Evolutionary conservation across 2,329 filamentous ascomycete species (phyloP).

Genomic region (Chaetomiaceae sp.): DNA sequence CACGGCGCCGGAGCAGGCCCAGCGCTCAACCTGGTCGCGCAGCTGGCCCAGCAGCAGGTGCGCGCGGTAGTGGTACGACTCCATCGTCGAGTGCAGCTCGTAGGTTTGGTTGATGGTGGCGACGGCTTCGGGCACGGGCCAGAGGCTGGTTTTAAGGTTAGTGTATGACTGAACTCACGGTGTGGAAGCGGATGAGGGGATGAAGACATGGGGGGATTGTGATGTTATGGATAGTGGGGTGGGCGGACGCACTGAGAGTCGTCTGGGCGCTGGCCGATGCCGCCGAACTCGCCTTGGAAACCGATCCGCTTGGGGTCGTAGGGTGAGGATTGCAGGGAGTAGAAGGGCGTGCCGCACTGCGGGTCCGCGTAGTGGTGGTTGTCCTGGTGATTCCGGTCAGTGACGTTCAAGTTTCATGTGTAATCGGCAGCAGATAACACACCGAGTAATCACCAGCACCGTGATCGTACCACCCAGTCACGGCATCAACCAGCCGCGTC

Average conservation of each 20-base stretch:
- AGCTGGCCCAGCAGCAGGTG: slow-evolving; percentile 55
- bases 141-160: slow-evolving; percentile 41
- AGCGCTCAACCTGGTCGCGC: slow-evolving; percentile 53
- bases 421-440: slow-evolving; percentile 2
- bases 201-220: neutral
- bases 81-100: slow-evolving; percentile 53
- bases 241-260: slow-evolving; percentile 49
- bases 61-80: slow-evolving; percentile 61
- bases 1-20: slow-evolving; percentile 59
- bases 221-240: neutral
- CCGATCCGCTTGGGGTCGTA: slow-evolving; percentile 56
- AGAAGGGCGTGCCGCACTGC: slow-evolving; percentile 65
- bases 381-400: slow-evolving; percentile 36
- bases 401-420: neutral
- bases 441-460: slow-evolving; percentile 58
- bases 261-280: slow-evolving; percentile 59
- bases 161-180: neutral
- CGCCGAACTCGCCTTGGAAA: slow-evolving; percentile 66
- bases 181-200: too few relatives aligned
- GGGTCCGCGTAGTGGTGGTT: slow-evolving; percentile 68
- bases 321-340: slow-evolving; percentile 49
- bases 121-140: slow-evolving; percentile 57
- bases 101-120: slow-evolving; percentile 60
- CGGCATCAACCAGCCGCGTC: slow-evolving; percentile 56
- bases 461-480: slow-evolving; percentile 62